Base-by-base conservation (phyloP, 1,284 basidiomycete species). In the Lignosus rhinocerotis region DNA sequence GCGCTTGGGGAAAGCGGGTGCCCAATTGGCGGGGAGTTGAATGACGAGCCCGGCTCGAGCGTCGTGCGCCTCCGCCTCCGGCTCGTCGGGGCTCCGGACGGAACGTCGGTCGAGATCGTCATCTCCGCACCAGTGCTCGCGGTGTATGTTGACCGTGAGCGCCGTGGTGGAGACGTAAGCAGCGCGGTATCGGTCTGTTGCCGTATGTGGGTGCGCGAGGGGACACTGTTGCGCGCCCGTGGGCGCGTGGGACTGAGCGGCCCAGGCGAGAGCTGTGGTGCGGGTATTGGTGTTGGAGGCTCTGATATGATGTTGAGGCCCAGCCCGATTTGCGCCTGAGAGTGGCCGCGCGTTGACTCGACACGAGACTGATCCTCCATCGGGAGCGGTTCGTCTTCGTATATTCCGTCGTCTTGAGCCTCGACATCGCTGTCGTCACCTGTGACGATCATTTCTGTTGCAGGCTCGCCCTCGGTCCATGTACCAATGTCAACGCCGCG, bases 401-500 rank as follows among this genome's bases (percentile, higher is more conserved):
- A 66, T 8, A 65, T 63, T n/a, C 68, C 70, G 21, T 65, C 67
- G 38, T 71, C 71, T n/a, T 64, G 66, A 5, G 55, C 58, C 30
- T 64, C 65, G 48, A 57, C 47, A 42, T 63, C 63, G 51, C 55
- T 62, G 19, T 61, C 60, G 16, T 70, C 66, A 10, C 56, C 60
- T 6, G 58, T 53, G 21, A 51, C 55, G 21, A 75, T 75, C 47
- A 64, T 42, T 34, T 59, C 62, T 12, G 57, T 61, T 9, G 57
- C 45, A 1, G 53, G 47, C 30, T 73, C 75, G 33, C 76, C 79
- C 59, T 82, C 79, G 46, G 72, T 75, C 83, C 84, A 87, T 14
- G 79, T 69, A 31, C 80, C 81, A 9, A 82, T 70, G 66, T 86
- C 82, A 30, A 82, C 77, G 4, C 78, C 76, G 44, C 78, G 75